A percentile compares a stretch with the other conserved stretches of the same genome.
phyloP scores from a whole-genome alignment of 148 eudicot species.

The Fallopia convolvulus region DNA sequence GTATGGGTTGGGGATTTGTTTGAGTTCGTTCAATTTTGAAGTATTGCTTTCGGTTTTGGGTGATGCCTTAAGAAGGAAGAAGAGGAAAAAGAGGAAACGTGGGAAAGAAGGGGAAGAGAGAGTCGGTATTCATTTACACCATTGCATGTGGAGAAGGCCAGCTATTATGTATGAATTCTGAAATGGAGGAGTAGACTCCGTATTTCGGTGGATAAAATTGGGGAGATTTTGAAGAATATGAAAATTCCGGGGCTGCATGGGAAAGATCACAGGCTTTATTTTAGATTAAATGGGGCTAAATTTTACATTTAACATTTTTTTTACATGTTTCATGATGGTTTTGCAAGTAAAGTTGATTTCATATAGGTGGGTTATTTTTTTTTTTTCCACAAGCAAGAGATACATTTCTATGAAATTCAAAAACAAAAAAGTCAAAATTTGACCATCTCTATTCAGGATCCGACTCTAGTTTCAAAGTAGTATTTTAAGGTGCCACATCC shows the following conservation, averaged over 20 bases:
- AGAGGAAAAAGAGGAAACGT: neutral
- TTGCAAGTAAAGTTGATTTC: too few relatives aligned
- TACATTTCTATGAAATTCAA: too few relatives aligned
- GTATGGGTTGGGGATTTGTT: neutral
- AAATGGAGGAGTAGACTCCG: neutral
- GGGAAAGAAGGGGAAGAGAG: neutral
- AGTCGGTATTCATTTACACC: neutral
- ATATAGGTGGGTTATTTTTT: too few relatives aligned
- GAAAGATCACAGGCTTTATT: too few relatives aligned
- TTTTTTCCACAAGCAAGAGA: too few relatives aligned
- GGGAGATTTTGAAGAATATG: neutral
- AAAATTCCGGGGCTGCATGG: neutral
- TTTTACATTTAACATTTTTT: too few relatives aligned
- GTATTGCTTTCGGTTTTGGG: constrained; percentile 4
- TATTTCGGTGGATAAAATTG: neutral
- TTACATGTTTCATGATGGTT: too few relatives aligned
- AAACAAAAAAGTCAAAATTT: too few relatives aligned
- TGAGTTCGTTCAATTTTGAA: neutral
- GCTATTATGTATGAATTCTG: neutral
- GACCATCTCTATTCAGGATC: neutral
- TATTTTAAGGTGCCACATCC: neutral
- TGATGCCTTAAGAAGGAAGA: neutral
- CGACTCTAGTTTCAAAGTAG: neutral
- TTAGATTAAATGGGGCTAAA: too few relatives aligned
- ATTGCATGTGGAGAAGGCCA: constrained; percentile 5